A percentile compares a stretch with the other conserved stretches of the same genome.
Evolutionary conservation across 164 flowering plant genomes (phyloP).

Genomic region (Magnolia officinalis): DNA sequence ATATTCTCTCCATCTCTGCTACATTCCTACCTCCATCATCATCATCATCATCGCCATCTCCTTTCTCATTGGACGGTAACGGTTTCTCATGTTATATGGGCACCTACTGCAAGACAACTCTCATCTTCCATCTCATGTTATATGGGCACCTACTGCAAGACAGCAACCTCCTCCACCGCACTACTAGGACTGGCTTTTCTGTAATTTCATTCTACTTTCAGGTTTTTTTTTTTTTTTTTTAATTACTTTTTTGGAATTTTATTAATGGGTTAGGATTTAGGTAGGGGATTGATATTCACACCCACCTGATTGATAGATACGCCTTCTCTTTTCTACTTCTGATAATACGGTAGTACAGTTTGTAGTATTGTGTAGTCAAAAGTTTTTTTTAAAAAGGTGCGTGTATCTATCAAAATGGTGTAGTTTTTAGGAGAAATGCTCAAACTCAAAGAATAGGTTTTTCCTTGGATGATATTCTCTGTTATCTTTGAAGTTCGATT

Average conservation of each 20-base stretch:
- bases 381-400: no score
- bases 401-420: no score
- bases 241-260: not conserved
- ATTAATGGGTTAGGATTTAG: not conserved
- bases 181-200: slow-evolving; percentile 3
- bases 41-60: slow-evolving; percentile 3
- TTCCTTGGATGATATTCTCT: no score
- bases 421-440: no score
- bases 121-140: slow-evolving; percentile 49
- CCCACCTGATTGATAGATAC: no score
- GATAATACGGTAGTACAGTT: no score
- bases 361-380: no score
- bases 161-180: slow-evolving; percentile 41
- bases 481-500: no score
- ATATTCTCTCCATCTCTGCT: slow-evolving; percentile 64
- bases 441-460: no score
- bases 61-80: slow-evolving; percentile 10
- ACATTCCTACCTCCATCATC: slow-evolving; percentile 35
- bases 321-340: no score
- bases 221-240: not conserved
- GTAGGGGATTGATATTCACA: not conserved
- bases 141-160: slow-evolving; percentile 63
- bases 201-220: not conserved
- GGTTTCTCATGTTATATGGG: no score
- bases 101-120: no score